Evolutionary conservation across 129 eudicot genomes (phyloP), one percentile per base, ranked within the genome.

Genomic region (Centella asiatica): DNA sequence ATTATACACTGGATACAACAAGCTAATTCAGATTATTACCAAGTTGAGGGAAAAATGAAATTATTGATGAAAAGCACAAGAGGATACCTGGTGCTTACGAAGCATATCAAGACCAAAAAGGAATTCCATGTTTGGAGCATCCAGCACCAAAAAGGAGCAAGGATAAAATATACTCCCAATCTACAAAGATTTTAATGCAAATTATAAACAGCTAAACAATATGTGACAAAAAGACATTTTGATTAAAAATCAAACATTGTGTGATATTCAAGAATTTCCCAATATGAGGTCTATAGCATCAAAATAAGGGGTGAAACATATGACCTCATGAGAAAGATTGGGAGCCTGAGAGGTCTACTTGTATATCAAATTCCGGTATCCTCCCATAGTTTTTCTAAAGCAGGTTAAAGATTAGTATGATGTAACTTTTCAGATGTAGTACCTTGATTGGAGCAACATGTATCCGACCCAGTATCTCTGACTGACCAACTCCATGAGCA

Each of bases 101-200:
- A 92, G 95, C 98, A 92, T 92, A 67, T 92, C 96, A 69, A 92
- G 59, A 40, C 98, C 96, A 84, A 92, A 92, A 9, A 92, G 98
- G 62, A 92, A 92, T 44, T 87, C 98, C 96, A 92, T 92, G 69
- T 92, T 87, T 51, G 94, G 90, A 22, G 98, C 78, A 81, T 92
- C 98, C 83, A 92, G 79, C 36, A 92, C 96, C 71, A 85, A 33
- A 70, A 92, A 92, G 55, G 98, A 87, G 66, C 95, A 84, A 13
- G 96, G 96, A 58, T 92, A 92, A 64, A 81, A 92, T 57, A 75
- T 81, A 44, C 66, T 80, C 53, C 98, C 98, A 48, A 92, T 92
- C 97, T 90, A 71, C 71, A 60, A 69, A 18, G 62, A 60, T 61
- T 66, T 44, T 11, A 34, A 72, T 29, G 33, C 12, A 71, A 28